Evolutionary conservation across 2,329 filamentous ascomycete species (phyloP), one percentile per base, ranked within the genome.

Genomic region (Macrophomina pseudophaseolina): DNA sequence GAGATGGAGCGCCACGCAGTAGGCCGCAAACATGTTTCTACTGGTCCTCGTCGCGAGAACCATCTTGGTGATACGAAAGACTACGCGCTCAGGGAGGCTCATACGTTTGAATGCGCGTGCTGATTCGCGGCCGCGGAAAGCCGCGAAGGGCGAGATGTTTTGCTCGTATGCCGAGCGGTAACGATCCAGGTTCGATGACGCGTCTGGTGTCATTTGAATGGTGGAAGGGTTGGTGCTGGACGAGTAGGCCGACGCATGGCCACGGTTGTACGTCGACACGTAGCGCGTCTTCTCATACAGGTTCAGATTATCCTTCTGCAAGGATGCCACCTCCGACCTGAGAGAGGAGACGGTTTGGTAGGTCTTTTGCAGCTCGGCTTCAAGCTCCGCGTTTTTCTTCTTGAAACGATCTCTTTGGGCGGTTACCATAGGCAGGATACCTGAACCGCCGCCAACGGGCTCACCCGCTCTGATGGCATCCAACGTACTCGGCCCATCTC

Each of bases 201-300:
- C 87, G 77, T 81, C 88, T 78, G 76, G 88, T 78, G 69, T 84
- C 32, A 92, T 83, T 28, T 86, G 83, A 16, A 90, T 83, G 1
- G 91, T 88, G 0, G 91, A 90, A 0, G 92, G 89, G 75, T 94
- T 96, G 2, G 92, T 90, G 72, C 90, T 93, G 66, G 84, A 83
- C 44, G 86, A 84, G 67, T 81, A 83, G 8, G 72, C 71, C 6
- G 73, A 78, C 12, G 88, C 88, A 14, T 85, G 86, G 53, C 86
- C 86, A 64, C 94, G 89, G 78, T 90, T 97, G 82, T 97, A 99
- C 2, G 92, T 94, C 6, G 93, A 97, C 30, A 98, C 89, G 76
- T 99, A 99, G 71, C 95, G 88, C 18, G 94, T 97, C 85, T 98
- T 99, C 79, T 99, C 95, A 78, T 99, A 99, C 7, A 99, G 85